Percentiles rank a stretch among this genome's conserved stretches.
These are phyloP conservation scores for Nakazawaea populi DNA, from an alignment of 805 yeast species.

Conservation along the genomic window DNA sequence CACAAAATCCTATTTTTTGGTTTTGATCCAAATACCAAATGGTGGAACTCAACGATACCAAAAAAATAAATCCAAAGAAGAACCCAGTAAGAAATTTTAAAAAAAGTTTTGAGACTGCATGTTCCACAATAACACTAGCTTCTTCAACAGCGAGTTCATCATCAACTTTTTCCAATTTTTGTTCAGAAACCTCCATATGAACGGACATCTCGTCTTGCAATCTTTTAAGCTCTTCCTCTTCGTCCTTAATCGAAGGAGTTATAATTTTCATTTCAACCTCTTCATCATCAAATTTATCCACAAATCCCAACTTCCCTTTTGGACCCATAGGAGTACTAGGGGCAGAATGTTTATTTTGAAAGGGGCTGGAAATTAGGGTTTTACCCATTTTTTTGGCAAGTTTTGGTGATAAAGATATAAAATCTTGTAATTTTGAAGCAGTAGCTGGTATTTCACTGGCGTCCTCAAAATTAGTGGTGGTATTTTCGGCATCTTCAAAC, in stretches of 20 bases:
- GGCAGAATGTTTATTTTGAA: not conserved
- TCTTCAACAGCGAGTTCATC: constrained; percentile 1
- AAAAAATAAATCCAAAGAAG: constrained; percentile 21
- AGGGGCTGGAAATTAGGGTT: constrained; percentile 16
- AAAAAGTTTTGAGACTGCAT: not conserved
- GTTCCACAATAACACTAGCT: not conserved
- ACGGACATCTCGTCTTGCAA: constrained; percentile 9
- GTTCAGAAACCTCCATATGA: constrained; percentile 3
- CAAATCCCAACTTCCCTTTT: constrained; percentile 6
- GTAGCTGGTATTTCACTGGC: not conserved
- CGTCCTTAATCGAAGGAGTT: constrained; percentile 13
- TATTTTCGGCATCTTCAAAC: constrained; percentile 17
- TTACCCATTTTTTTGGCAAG: constrained; percentile 32
- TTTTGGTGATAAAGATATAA: constrained; percentile 14
- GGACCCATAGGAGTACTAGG: constrained; percentile 9
- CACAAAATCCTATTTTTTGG: constrained; percentile 68
- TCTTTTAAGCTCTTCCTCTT: constrained; percentile 11
- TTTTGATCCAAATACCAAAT: constrained; percentile 65
- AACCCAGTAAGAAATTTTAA: constrained; percentile 16
- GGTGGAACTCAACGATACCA: constrained; percentile 32
- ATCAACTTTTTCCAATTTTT: constrained; percentile 8
- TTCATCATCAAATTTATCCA: not conserved
- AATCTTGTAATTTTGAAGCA: constrained; percentile 11
- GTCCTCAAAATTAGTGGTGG: constrained; percentile 10
- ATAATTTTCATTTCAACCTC: constrained; percentile 4